These are phyloP conservation scores for Fraxinus nigra DNA, from an alignment of 305 asterid genomes.

Conservation along the genomic window DNA sequence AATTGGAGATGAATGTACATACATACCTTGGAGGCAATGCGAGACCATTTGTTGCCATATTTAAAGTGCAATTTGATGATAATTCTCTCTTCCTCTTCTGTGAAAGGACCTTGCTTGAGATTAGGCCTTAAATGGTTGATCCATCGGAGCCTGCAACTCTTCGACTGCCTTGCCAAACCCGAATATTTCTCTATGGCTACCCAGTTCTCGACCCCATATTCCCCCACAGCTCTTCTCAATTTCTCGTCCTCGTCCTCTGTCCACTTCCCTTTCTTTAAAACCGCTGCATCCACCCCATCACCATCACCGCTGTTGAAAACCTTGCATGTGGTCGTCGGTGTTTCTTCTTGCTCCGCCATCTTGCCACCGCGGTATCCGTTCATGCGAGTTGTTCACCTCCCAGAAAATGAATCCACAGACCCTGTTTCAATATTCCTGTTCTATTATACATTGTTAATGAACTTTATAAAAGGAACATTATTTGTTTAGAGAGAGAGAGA, in stretches of 20 bases:
- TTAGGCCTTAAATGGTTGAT: conserved; percentile 55
- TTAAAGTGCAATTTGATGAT: conserved; percentile 42
- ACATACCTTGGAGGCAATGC: conserved; percentile 48
- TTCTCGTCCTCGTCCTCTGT: conserved; percentile 60
- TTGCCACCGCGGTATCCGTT: conserved; percentile 7
- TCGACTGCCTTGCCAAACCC: conserved; percentile 47
- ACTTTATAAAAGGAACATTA: neutral
- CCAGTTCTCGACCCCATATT: conserved; percentile 51
- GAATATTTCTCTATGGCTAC: conserved; percentile 40
- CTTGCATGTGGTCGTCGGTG: neutral
- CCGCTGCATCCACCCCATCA: conserved; percentile 7
- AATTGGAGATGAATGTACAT: neutral
- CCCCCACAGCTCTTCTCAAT: conserved; percentile 42
- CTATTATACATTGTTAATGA: neutral
- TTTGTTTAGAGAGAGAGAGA: neutral
- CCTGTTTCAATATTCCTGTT: neutral
- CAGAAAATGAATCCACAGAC: neutral
- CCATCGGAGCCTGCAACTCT: conserved; percentile 61
- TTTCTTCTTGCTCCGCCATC: neutral
- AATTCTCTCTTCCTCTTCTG: conserved; percentile 39
- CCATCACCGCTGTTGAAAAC: neutral
- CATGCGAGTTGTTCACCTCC: neutral
- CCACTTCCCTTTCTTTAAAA: conserved; percentile 60
- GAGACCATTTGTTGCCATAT: conserved; percentile 60
- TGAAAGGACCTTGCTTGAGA: conserved; percentile 46